These are phyloP conservation scores for Monosporascus sp. DNA, from an alignment of 2,329 filamentous ascomycete genomes.

Conservation along the genomic window DNA sequence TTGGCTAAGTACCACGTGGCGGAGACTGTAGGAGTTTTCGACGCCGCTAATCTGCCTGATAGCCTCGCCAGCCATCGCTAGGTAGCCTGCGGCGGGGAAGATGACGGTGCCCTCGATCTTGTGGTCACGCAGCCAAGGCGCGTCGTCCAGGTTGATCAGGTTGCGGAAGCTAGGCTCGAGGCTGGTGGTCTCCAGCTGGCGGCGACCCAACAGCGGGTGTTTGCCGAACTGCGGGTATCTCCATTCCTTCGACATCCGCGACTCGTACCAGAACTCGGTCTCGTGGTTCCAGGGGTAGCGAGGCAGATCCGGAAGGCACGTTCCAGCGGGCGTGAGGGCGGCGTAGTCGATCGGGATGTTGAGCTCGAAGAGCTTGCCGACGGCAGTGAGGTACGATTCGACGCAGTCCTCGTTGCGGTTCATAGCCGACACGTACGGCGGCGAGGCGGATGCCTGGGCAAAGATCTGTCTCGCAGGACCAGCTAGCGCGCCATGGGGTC, in stretches of 20 bases:
- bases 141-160: slow-evolving; percentile 30
- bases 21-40: slow-evolving; percentile 9
- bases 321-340: slow-evolving; percentile 6
- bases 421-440: slow-evolving; percentile 9
- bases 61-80: slow-evolving; percentile 39
- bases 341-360: slow-evolving; percentile 6
- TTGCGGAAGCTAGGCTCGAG: slow-evolving; percentile 36
- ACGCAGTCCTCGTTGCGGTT: slow-evolving; percentile 8
- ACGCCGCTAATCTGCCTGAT: slow-evolving; percentile 14
- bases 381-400: slow-evolving; percentile 7
- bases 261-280: slow-evolving; percentile 15
- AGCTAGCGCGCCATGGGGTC: slow-evolving; percentile 16
- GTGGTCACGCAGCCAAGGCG: slow-evolving; percentile 42
- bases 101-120: slow-evolving; percentile 32
- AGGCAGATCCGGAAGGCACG: slow-evolving; percentile 13
- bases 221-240: slow-evolving; percentile 11
- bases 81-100: slow-evolving; percentile 38
- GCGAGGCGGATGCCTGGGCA: slow-evolving; percentile 1
- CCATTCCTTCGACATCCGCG: slow-evolving; percentile 13
- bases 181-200: slow-evolving; percentile 23
- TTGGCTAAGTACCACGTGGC: slow-evolving; percentile 15
- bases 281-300: slow-evolving; percentile 18
- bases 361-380: slow-evolving; percentile 10
- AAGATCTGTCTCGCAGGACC: slow-evolving; percentile 17
- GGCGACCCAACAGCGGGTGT: slow-evolving; percentile 26